Evolutionary conservation across 2,329 filamentous ascomycete species (phyloP), one percentile per base, ranked within the genome.

Genomic region (Hypoxylon sp.): DNA sequence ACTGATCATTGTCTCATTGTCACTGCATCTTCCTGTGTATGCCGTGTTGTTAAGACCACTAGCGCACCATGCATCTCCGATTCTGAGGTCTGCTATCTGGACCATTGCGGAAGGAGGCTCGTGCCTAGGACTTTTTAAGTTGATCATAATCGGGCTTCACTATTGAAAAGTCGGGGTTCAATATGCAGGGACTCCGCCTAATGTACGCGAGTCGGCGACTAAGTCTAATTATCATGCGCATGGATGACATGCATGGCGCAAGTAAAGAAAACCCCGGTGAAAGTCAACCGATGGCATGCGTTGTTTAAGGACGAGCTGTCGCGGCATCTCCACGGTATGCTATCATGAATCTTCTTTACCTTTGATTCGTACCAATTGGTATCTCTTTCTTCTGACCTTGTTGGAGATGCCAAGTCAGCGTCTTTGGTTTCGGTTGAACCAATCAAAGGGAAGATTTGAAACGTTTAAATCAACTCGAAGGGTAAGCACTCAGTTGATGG

Each of bases 181-280:
- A 61, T 58, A 58, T 55, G 60, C 52, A 58, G 17, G 50, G 35
- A 22, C 37, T 50, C 6, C 13, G 39, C 39, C 22, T 47, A 24
- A 26, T 46, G 46, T 55, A 37, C 35, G 9, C 13, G 47, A 52
- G 52, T 64, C 66, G 66, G 60, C 60, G 66, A 68, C 57, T 54
- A 64, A 13, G 48, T 54, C 55, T 9, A 39, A 44, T 50, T 11
- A 19, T 29, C 29, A 57, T 58, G 59, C 55, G 60, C 8, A 53
- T 60, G n/a, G 14, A 17, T 9, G 14, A 13, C 5, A 60, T 64
- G 50, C 51, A 53, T 61, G 66, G 55, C 60, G 59, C 29, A 67
- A 52, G 55, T n/a, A 42, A 61, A 53, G 31, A 13, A 54, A 44
- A 48, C 37, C 39, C 42, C 33, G 48, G 55, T 8, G 22, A 54